Base-by-base conservation (phyloP, 257 asterid genomes). In the Coffea eugenioides region DNA sequence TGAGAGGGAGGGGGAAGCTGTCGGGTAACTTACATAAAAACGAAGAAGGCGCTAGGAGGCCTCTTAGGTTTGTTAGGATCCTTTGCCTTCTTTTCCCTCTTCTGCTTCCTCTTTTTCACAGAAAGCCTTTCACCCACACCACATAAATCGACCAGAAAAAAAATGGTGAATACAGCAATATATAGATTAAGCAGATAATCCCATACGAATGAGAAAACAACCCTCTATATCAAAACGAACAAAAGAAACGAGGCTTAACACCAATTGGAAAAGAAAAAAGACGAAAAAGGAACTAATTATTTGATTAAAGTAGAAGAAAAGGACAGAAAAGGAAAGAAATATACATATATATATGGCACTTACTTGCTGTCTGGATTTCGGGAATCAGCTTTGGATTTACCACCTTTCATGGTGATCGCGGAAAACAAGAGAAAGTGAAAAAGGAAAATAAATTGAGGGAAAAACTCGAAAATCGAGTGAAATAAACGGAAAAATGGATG, bases 21-120 rank as follows among this genome's bases (percentile, higher is more conserved):
- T 9, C 2, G 14, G 9, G 6, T 27, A 54, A 34, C 91, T 77
- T 80, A 91, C 97, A 92, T 90, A 84, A 92, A 92, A 75, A 92
- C 91, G 16, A 90, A 89, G 87, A 92, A 92, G 61, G 94, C 91
- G 78, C 94, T 92, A 4, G 92, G 78, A 54, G 97, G 89, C 85
- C 92, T 89, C 87, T 92, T 92, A 0, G 97, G 97, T 86, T 90
- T 92, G 87, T 90, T 92, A 0, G 97, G 93, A 75, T 92, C 97
- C 87, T 92, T 92, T 0, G 88, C 91, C 13, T 89, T 88, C 62
- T 89, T 80, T 84, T 76, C 89, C 81, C 81, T 89, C 80, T 85
- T 88, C 85, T 84, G 82, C 15, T 88, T 77, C 80, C 72, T 83
- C 87, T 83, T 92, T 80, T 77, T 90, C 85, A 84, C 92, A 73